Percentiles rank a stretch among this genome's conserved stretches.
These are phyloP conservation scores for Apiotrichum domesticum DNA, from an alignment of 1,284 basidiomycete species.

Conservation along the genomic window DNA sequence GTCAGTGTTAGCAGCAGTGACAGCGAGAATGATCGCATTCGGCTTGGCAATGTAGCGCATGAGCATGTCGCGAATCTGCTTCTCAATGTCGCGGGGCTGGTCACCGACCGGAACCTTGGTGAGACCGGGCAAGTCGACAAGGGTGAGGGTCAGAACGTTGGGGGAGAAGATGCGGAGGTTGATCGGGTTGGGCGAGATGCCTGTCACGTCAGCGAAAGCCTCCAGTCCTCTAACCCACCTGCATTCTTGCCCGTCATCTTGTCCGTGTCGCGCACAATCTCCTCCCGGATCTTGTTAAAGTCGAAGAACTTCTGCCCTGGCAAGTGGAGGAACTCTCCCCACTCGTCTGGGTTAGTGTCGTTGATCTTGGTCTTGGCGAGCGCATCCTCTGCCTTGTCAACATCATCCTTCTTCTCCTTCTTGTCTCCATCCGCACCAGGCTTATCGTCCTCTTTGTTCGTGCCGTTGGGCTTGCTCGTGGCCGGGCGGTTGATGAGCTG, in stretches of 20 bases:
- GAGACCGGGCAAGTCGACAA: constrained; percentile 93
- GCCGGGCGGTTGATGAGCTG: constrained; percentile 83
- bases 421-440: constrained; percentile 8
- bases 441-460: constrained; percentile 16
- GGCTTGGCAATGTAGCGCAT: constrained; percentile 93
- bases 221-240: constrained; percentile 37
- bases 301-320: constrained; percentile 97
- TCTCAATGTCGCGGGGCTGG: constrained; percentile 95
- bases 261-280: constrained; percentile 94
- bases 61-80: constrained; percentile 95
- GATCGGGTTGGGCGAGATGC: constrained; percentile 92
- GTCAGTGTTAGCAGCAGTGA: constrained; percentile 93
- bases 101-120: constrained; percentile 94
- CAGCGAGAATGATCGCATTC: constrained; percentile 74
- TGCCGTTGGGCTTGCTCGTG: constrained; percentile 54
- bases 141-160: constrained; percentile 89
- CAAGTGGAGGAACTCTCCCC: constrained; percentile 96
- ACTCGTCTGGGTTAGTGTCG: constrained; percentile 81
- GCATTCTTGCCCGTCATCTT: constrained; percentile 97
- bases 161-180: constrained; percentile 95
- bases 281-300: constrained; percentile 91
- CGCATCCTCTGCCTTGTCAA: constrained; percentile 22
- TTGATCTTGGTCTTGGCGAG: constrained; percentile 43
- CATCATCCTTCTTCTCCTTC: constrained; percentile 18
- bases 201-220: constrained; percentile 37